phyloP scores from a whole-genome alignment of 2,329 filamentous ascomycete genomes.

The Aspergillus persii region DNA sequence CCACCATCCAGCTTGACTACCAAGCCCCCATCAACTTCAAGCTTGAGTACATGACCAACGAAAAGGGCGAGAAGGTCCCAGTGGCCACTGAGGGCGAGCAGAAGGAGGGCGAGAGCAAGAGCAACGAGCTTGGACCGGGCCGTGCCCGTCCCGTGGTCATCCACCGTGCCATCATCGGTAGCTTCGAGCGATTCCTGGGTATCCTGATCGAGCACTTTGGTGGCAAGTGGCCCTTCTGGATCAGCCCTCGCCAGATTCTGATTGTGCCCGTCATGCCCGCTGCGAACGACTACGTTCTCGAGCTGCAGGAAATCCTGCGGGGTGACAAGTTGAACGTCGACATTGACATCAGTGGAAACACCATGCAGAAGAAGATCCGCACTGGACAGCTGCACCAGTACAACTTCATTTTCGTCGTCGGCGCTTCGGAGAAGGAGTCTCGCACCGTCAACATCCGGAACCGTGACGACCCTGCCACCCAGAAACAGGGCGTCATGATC shows the following conservation, averaged over 20 bases:
- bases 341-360: conserved; percentile 50
- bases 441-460: conserved; percentile 64
- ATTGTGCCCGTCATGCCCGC: conserved; percentile 52
- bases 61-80: conserved; percentile 54
- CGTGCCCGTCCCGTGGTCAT: conserved; percentile 52
- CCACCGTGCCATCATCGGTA: conserved; percentile 51
- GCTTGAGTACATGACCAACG: conserved; percentile 78
- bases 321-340: conserved; percentile 49
- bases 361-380: conserved; percentile 53
- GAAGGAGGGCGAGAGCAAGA: conserved; percentile 43
- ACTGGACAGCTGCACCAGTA: conserved; percentile 49
- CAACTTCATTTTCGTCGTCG: conserved; percentile 58
- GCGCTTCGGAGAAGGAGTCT: conserved; percentile 59
- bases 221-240: conserved; percentile 54
- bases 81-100: conserved; percentile 30
- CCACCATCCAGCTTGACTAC: conserved; percentile 93
- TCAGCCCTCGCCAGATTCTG: conserved; percentile 51
- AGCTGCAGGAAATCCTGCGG: conserved; percentile 46
- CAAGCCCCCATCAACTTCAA: conserved; percentile 82
- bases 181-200: conserved; percentile 52
- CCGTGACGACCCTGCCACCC: conserved; percentile 60
- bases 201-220: conserved; percentile 52
- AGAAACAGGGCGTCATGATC: conserved; percentile 61
- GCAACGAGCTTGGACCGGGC: conserved; percentile 36
- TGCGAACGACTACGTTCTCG: conserved; percentile 49